Evolutionary conservation across 129 eudicot species (phyloP), one percentile per base, ranked within the genome.

Genomic region (Solidago caesia): DNA sequence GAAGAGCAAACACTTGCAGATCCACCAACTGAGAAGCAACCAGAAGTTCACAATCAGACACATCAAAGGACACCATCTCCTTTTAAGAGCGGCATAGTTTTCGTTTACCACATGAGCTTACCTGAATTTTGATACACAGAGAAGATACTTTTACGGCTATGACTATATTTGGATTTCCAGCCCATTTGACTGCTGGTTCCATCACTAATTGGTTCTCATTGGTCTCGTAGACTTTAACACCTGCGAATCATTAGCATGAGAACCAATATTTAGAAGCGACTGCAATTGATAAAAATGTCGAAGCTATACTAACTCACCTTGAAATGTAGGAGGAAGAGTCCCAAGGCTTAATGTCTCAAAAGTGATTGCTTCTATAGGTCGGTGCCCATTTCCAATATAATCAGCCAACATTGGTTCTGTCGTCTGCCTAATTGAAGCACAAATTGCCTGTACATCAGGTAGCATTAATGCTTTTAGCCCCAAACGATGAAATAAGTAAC

Each of bases 141-240:
- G 81, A 81, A 26, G 78, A 81, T 67, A 90, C 7, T 45, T 85
- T 86, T 47, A 88, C 77, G 6, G 65, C 79, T 68, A 93, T 74
- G 46, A 79, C 82, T 69, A 93, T 82, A 68, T 93, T 93, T 29
- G 95, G 92, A 80, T 93, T 90, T 53, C 97, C 98, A 39, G 98
- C 98, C 98, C 98, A 93, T 80, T 87, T 84, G 10, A 93, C 73
- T 58, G 91, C 91, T 44, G 93, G 96, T 76, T 94, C 97, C 91
- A 94, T 85, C 46, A 90, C 97, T 47, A 94, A 75, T 43, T 94
- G 89, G 57, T 75, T 94, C 82, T 94, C 97, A 71, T 90, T 79
- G 2, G 97, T 94, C 84, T 88, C 91, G 13, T 79, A 82, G 26
- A 85, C 83, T 82, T 94, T 94, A 48, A 90, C 65, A 43, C 97